Conservation (phyloP, 2,329 filamentous ascomycete genomes). For the Volutella citrinella region DNA sequence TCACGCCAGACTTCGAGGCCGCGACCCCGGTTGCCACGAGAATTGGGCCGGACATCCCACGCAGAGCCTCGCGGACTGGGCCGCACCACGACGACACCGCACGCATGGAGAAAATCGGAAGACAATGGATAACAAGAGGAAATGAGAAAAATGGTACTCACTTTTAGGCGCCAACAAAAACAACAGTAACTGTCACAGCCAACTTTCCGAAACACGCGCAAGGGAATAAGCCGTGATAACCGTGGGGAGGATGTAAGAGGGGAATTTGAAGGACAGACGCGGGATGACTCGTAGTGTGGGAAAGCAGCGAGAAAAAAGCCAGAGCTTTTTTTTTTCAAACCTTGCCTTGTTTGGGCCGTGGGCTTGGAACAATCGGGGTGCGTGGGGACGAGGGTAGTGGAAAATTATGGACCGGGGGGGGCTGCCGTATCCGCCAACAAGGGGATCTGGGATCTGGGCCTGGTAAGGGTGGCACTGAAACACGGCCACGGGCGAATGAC, state of each 20-base stretch:
- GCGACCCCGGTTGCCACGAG: no score
- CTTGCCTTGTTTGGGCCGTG: slow-evolving; percentile 31
- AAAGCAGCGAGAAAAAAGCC: slow-evolving; percentile 29
- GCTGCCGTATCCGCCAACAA: slow-evolving; percentile 28
- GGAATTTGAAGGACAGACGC: slow-evolving; percentile 32
- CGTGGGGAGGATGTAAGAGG: slow-evolving; percentile 36
- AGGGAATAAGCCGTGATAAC: slow-evolving; percentile 45
- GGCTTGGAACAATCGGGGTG: slow-evolving; percentile 29
- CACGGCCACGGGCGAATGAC: slow-evolving; percentile 27
- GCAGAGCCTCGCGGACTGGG: no score
- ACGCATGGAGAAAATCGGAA: no score
- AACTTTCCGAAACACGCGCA: slow-evolving; percentile 44
- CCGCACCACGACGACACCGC: no score
- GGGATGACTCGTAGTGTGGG: slow-evolving; percentile 31
- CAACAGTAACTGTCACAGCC: slow-evolving; percentile 41
- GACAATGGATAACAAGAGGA: slow-evolving; percentile 15
- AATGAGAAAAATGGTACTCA: slow-evolving; percentile 35
- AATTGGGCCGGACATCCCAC: no score
- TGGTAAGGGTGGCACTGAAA: slow-evolving; percentile 29
- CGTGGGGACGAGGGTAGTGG: slow-evolving; percentile 31
- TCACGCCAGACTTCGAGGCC: no score
- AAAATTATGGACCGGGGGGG: slow-evolving; percentile 30
- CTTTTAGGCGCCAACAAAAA: slow-evolving; percentile 54
- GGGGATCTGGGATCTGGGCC: slow-evolving; percentile 29
- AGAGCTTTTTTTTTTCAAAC: slow-evolving; percentile 34